A percentile compares a stretch with the other conserved stretches of the same genome.
Conservation (phyloP, 139 green algal species). For the Spirogloea muscicola region DNA sequence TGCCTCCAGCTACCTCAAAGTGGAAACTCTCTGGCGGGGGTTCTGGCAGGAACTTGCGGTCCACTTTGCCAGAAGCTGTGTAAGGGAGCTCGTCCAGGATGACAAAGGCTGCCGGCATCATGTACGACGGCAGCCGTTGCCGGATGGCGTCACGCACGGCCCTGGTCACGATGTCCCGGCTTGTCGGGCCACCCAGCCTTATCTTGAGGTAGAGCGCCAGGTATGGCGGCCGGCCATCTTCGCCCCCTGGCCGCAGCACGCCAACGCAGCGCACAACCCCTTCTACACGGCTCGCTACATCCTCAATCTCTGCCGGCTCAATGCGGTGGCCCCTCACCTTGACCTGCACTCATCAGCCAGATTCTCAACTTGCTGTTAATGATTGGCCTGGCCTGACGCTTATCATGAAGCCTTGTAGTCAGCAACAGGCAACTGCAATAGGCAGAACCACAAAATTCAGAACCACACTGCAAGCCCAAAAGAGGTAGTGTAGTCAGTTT, state of each 20-base stretch:
- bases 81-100: slow-evolving; percentile 17
- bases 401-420: no score
- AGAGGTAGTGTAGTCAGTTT: no score
- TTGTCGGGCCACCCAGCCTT: no score
- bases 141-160: not conserved
- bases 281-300: slow-evolving; percentile 7
- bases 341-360: no score
- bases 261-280: slow-evolving; percentile 18
- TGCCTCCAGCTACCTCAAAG: not conserved
- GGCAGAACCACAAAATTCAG: no score
- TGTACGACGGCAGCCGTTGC: slow-evolving; percentile 6
- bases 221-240: no score
- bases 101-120: slow-evolving; percentile 14
- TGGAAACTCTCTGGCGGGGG: slow-evolving; percentile 11
- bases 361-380: no score
- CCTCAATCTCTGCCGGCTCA: slow-evolving; percentile 25
- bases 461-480: no score
- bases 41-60: slow-evolving; percentile 12
- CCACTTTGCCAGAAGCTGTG: slow-evolving; percentile 23
- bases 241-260: not conserved
- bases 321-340: slow-evolving; percentile 20
- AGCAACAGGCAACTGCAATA: no score
- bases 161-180: no score
- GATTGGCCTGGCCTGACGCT: no score
- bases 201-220: no score